Percentiles rank a stretch among this genome's conserved stretches.
phyloP scores from a whole-genome alignment of 164 flowering plant species.

The Nymphaea thermarum region DNA sequence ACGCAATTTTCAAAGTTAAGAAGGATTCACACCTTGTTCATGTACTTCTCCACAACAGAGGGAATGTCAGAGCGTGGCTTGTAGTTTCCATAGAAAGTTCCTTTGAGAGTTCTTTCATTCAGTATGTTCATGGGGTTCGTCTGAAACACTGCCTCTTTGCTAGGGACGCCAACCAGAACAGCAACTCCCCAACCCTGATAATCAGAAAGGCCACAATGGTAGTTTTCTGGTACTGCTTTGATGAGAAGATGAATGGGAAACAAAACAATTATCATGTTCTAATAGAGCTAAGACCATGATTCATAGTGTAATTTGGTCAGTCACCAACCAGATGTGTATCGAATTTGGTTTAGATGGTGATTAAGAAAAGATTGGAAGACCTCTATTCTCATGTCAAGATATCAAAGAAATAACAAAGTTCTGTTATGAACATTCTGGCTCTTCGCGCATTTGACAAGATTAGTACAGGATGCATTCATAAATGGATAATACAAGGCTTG shows the following conservation, averaged over 20 bases:
- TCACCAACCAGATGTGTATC: neutral
- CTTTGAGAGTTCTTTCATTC: constrained; percentile 49
- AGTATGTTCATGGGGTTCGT: constrained; percentile 10
- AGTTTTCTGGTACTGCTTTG: neutral
- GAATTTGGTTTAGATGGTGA: no score
- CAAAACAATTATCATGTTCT: no score
- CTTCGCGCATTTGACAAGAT: no score
- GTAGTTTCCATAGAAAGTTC: constrained; percentile 44
- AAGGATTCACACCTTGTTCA: constrained; percentile 39
- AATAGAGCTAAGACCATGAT: no score
- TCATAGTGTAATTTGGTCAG: neutral
- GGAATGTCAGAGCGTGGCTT: constrained; percentile 42
- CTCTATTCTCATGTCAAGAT: no score
- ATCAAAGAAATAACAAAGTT: no score
- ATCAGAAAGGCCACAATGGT: neutral
- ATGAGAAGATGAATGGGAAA: no score
- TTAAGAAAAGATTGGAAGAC: no score
- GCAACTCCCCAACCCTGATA: constrained; percentile 17
- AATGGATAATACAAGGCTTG: no score
- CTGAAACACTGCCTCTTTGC: constrained; percentile 10
- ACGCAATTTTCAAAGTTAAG: neutral
- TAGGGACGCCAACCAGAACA: constrained; percentile 12
- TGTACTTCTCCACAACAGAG: constrained; percentile 50
- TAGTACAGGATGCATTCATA: no score
- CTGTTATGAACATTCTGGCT: no score